A percentile compares a stretch with the other conserved stretches of the same genome.
Evolutionary conservation across 1,284 basidiomycete genomes (phyloP).

Genomic region (Veloboletus limbatus): DNA sequence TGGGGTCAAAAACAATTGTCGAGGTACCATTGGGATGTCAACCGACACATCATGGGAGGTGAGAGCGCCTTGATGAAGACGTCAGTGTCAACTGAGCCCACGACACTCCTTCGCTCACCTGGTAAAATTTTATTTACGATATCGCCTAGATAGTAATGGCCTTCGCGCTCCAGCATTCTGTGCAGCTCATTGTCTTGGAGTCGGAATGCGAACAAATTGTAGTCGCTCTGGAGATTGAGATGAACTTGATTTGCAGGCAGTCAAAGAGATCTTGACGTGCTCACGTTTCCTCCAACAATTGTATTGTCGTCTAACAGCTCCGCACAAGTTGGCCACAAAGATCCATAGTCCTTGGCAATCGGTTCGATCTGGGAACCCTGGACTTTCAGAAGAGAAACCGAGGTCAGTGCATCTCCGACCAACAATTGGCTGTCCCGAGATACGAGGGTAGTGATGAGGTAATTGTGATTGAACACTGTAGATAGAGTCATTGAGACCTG

Average conservation of each 20-base stretch:
- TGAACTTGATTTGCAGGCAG: conserved; percentile 1
- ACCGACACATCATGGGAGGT: conserved; percentile 36
- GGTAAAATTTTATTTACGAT: conserved; percentile 66
- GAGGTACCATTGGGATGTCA: conserved; percentile 46
- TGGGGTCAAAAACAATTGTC: conserved; percentile 75
- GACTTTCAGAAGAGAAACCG: conserved; percentile 70
- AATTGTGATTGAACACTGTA: conserved; percentile 75
- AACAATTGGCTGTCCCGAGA: conserved; percentile 51
- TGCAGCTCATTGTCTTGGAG: conserved; percentile 42
- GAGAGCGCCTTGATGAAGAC: conserved; percentile 41
- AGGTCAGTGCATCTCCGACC: conserved; percentile 81
- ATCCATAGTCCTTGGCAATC: conserved; percentile 74
- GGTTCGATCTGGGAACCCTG: conserved; percentile 49
- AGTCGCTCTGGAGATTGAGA: conserved; percentile 50
- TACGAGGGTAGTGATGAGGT: conserved; percentile 66
- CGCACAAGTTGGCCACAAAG: conserved; percentile 67
- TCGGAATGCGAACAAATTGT: conserved; percentile 75
- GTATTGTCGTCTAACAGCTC: conserved; percentile 52
- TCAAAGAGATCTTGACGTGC: conserved; percentile 22
- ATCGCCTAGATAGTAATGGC: conserved; percentile 68
- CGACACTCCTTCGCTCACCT: conserved; percentile 39
- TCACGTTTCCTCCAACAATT: conserved; percentile 77
- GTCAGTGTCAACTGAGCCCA: conserved; percentile 6
- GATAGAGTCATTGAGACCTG: conserved; percentile 41
- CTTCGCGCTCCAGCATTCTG: conserved; percentile 54